Base-by-base conservation (phyloP, 129 eudicot genomes). In the Dittrichia graveolens region DNA sequence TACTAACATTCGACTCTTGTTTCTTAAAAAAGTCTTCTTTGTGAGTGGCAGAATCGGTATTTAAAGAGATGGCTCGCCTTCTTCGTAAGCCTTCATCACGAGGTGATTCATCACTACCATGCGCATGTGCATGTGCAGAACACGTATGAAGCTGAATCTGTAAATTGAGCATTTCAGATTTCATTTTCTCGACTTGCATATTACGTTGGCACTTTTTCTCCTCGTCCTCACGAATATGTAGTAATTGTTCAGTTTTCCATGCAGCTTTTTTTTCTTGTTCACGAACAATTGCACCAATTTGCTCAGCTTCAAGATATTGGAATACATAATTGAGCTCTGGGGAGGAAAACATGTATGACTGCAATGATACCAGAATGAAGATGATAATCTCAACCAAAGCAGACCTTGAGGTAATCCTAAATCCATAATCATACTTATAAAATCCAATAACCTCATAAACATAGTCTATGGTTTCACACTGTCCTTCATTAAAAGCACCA, bases 261-360 rank as follows among this genome's bases (percentile, higher is more conserved):
- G 99, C 89, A 70, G 99, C 97, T 76, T 83, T 88, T 79, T 90
- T 95, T 85, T 95, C 99, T 86, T 95, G 97, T 80, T 95, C 97
- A 62, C 73, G 85, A 37, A 95, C 97, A 72, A 91, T 87, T 16
- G 99, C 99, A 55, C 99, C 99, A 61, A 91, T 91, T 91, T 95
- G 99, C 76, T 95, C 99, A 35, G 99, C 97, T 76, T 90, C 99
- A 9, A 95, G 97, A 79, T 90, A 95, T 61, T 94, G 99, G 68
- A 92, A 95, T 16, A 95, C 97, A 65, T 95, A 88, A 77, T 95
- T 89, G 9, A 90, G 90, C 79, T 95, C 99, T 0, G 87, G 81
- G 42, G 99, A 90, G 14, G 97, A 77, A 47, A 95, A 95, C 99
- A 95, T 95, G 54, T 90, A 86, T 6, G 99, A 95, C 61, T 95